Base-by-base conservation (phyloP, 495 filamentous ascomycete genomes). In the Hypoxylon crocopeplum region DNA sequence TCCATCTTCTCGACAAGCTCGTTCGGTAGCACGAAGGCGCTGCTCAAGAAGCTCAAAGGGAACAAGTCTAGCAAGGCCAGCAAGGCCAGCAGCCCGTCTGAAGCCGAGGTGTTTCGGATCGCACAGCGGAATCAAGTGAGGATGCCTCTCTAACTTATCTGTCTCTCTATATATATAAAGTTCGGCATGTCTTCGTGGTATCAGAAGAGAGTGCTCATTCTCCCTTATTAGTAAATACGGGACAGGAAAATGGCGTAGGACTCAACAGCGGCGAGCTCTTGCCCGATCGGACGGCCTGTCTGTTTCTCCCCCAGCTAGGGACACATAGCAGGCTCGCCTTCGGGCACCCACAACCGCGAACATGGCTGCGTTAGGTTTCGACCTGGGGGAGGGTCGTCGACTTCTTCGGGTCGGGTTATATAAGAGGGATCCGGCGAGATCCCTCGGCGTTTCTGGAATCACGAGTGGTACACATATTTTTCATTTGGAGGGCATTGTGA, bases 41-140 rank as follows among this genome's bases (percentile, higher is more conserved):
- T 74, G 3, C 53, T 74, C 42, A 70, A 70, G 67, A 44, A 58
- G 48, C 36, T 74, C 42, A 70, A 70, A 65, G 40, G 56, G 48
- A 27, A 45, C 37, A 22, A 25, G 40, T n/a, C 13, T 16, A 40
- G 34, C 39, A 48, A 54, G 17, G 17, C 44, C 20, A 54, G 37
- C 48, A 46, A 46, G 16, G 5, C 21, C 45, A 33, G 33, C 19
- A 15, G 37, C 10, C 25, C 46, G 2, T 32, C 41, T 10, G 44
- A 64, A 42, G 54, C 42, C 37, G 55, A 59, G 24, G 11, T 57
- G 5, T 2, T 36, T 4, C 49, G 56, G 24, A 39, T 12, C 16
- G 61, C 61, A 33, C 49, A 40, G 45, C 37, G 25, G 45, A 60
- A 51, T 44, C 56, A 59, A 30, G 29, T 64, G 25, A 49, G 46